A percentile compares a stretch with the other conserved stretches of the same genome.
Evolutionary conservation across 208 protist genomes (phyloP).

Genomic region (Herpetomonas samuelpessoai): DNA sequence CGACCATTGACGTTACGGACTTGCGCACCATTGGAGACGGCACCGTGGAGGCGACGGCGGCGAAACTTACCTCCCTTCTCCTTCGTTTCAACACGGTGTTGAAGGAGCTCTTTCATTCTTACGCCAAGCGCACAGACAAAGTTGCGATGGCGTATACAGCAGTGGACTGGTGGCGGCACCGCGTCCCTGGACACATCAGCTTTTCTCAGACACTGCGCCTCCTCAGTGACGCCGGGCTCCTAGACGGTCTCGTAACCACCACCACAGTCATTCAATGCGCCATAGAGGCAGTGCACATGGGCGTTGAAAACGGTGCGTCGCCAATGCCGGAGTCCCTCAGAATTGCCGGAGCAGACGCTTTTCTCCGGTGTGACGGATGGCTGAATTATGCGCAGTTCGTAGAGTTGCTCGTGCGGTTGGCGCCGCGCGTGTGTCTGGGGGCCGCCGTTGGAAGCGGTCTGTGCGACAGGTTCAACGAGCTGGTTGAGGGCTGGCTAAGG

Average conservation of each 20-base stretch:
- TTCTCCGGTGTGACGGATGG: constrained; percentile 33
- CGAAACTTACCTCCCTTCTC: constrained; percentile 43
- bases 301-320: constrained; percentile 10
- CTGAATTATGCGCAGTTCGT: constrained; percentile 84
- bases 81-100: constrained; percentile 72
- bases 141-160: constrained; percentile 59
- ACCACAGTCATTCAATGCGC: constrained; percentile 49
- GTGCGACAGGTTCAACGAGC: constrained; percentile 33
- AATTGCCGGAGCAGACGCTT: too few relatives aligned
- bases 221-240: constrained; percentile 49
- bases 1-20: constrained; percentile 30
- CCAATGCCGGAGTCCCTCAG: too few relatives aligned
- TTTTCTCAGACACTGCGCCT: constrained; percentile 67
- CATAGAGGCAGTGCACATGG: constrained; percentile 30
- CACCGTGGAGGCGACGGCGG: constrained; percentile 16
- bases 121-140: constrained; percentile 28
- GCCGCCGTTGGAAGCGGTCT: constrained; percentile 19
- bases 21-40: constrained; percentile 34
- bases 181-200: constrained; percentile 52
- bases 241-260: constrained; percentile 50
- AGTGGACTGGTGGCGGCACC: constrained; percentile 72
- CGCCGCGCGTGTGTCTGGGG: constrained; percentile 45
- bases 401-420: constrained; percentile 72
- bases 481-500: constrained; percentile 42
- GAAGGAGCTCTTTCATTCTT: constrained; percentile 53